Percentiles rank a stretch among this genome's conserved stretches.
Conservation (phyloP, 176 grass and related monocot species). For the Musa troglodytarum region DNA sequence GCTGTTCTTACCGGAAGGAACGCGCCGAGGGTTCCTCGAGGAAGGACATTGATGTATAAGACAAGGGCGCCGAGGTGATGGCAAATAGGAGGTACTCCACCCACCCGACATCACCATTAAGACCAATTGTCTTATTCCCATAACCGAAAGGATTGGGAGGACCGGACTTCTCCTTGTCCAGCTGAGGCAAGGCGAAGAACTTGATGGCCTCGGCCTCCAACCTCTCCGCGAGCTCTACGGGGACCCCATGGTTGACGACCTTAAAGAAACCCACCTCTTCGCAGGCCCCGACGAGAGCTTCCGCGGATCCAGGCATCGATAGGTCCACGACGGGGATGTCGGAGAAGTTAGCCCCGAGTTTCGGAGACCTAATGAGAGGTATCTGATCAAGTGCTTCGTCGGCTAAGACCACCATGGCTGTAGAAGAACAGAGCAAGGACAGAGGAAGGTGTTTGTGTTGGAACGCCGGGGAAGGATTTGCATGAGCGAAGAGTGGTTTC, state of each 20-base stretch:
- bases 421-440: neutral
- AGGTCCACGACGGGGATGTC: conserved; percentile 62
- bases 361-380: conserved; percentile 49
- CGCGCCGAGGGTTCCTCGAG: conserved; percentile 24
- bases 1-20: conserved; percentile 32
- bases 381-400: conserved; percentile 43
- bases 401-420: conserved; percentile 67
- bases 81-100: conserved; percentile 88
- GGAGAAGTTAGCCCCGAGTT: conserved; percentile 27
- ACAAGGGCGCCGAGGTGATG: conserved; percentile 20
- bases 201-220: conserved; percentile 46
- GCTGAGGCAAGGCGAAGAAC: conserved; percentile 54
- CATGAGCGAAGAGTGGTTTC: no score
- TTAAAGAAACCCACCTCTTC: conserved; percentile 77
- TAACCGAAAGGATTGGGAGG: conserved; percentile 67
- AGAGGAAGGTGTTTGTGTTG: no score
- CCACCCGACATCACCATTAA: conserved; percentile 79
- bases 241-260: conserved; percentile 58
- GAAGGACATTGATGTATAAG: conserved; percentile 21
- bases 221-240: conserved; percentile 23
- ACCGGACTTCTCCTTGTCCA: conserved; percentile 46
- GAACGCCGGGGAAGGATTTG: no score
- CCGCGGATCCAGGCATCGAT: conserved; percentile 21
- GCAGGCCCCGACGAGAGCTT: conserved; percentile 44
- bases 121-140: conserved; percentile 70